Evolutionary conservation across 2,329 filamentous ascomycete species (phyloP).

Genomic region (Knufia petricola): DNA sequence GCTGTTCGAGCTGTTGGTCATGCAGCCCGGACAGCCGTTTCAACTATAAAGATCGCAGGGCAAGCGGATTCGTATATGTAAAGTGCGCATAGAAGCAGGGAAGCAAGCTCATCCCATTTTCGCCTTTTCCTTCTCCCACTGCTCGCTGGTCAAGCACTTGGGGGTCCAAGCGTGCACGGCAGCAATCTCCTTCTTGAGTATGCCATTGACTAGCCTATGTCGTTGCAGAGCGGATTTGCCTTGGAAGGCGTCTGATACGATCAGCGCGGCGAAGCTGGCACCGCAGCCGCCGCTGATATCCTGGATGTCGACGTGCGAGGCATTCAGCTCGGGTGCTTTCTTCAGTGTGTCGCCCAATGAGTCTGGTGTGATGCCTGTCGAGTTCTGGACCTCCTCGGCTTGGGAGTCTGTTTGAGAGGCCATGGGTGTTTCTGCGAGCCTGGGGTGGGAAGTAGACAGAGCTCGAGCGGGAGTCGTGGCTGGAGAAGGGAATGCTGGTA

Average conservation of each 20-base stretch:
- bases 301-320: constrained; percentile 73
- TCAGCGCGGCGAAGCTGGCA: constrained; percentile 60
- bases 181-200: constrained; percentile 77
- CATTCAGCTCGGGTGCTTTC: constrained; percentile 51
- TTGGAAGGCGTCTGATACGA: constrained; percentile 60
- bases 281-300: constrained; percentile 79
- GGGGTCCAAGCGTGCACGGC: constrained; percentile 91
- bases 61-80: too few species aligned
- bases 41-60: neutral
- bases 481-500: neutral
- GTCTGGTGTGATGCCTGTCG: constrained; percentile 61
- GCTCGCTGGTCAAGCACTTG: constrained; percentile 83
- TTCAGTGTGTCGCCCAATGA: constrained; percentile 59
- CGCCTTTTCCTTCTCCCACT: constrained; percentile 64
- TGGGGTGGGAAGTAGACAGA: neutral
- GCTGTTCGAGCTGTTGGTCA: constrained; percentile 8
- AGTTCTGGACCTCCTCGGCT: constrained; percentile 32
- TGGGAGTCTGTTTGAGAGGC: constrained; percentile 26
- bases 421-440: constrained; percentile 25
- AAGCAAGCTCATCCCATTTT: constrained; percentile 11
- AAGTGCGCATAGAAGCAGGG: too few species aligned
- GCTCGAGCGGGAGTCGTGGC: neutral
- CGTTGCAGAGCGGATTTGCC: constrained; percentile 70
- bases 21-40: constrained; percentile 4
- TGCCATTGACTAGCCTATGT: constrained; percentile 75